A percentile compares a stretch with the other conserved stretches of the same genome.
Evolutionary conservation across 441 rosid genomes (phyloP).

Genomic region (Aleurites moluccanus): DNA sequence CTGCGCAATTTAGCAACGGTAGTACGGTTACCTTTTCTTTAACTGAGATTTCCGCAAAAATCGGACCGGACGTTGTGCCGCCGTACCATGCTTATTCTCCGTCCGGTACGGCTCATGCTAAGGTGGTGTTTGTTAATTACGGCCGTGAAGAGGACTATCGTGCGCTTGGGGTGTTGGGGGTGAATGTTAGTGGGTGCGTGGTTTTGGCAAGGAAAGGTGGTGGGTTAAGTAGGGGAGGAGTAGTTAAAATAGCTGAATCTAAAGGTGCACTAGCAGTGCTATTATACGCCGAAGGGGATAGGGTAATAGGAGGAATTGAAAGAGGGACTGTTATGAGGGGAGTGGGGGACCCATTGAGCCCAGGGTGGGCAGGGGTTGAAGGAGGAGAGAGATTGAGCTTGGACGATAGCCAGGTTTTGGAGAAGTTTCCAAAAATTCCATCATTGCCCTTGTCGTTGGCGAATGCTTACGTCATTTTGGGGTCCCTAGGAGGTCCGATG

Average conservation of each 20-base stretch:
- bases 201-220: constrained; percentile 71
- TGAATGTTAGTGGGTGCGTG: constrained; percentile 60
- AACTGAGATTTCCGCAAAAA: constrained; percentile 31
- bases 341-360: constrained; percentile 86
- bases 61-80: constrained; percentile 36
- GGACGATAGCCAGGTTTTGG: constrained; percentile 52
- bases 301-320: constrained; percentile 50
- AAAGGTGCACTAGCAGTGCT: constrained; percentile 80
- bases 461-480: constrained; percentile 65
- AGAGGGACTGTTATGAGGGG: constrained; percentile 97
- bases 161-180: constrained; percentile 52
- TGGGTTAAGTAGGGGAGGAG: constrained; percentile 56
- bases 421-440: constrained; percentile 69
- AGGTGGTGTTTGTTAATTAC: constrained; percentile 66
- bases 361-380: constrained; percentile 84
- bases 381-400: constrained; percentile 66
- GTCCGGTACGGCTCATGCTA: constrained; percentile 60
- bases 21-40: constrained; percentile 39
- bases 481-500: constrained; percentile 54
- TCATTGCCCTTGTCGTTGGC: constrained; percentile 77
- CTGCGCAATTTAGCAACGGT: constrained; percentile 57
- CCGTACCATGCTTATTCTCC: constrained; percentile 98
- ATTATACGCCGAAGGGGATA: constrained; percentile 58
- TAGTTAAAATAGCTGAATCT: constrained; percentile 60
- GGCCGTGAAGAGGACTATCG: constrained; percentile 78